Conservation (phyloP, 805 yeast species). For the Lachancea quebecensis region DNA sequence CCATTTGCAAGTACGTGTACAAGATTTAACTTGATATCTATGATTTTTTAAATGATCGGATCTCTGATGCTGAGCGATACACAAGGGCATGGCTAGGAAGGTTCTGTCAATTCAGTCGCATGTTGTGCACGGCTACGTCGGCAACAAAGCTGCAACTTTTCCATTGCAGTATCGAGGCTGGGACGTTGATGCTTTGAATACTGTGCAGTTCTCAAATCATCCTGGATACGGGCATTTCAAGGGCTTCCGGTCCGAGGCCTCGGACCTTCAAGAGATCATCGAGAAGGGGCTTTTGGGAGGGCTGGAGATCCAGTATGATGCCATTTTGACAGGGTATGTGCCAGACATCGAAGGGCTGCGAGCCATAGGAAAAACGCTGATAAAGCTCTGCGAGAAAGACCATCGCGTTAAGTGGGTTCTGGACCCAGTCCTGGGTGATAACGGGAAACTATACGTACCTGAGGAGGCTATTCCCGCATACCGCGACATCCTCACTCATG, state of each 20-base stretch:
- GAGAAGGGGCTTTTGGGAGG: constrained; percentile 49
- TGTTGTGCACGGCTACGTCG: constrained; percentile 94
- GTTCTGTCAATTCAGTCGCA: constrained; percentile 72
- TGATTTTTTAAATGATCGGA: background rate
- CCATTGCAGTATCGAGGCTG: constrained; percentile 83
- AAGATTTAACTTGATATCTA: background rate
- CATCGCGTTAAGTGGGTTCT: constrained; percentile 49
- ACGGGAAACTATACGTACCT: constrained; percentile 72
- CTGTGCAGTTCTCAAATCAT: constrained; percentile 85
- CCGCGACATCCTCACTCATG: constrained; percentile 38
- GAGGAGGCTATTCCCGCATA: constrained; percentile 48
- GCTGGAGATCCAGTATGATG: constrained; percentile 46
- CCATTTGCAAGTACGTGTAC: background rate
- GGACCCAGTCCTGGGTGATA: constrained; percentile 92
- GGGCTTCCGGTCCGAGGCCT: constrained; percentile 47
- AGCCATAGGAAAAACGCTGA: constrained; percentile 41
- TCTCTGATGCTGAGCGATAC: background rate
- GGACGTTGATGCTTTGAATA: constrained; percentile 88
- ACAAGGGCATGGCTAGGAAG: constrained; percentile 10
- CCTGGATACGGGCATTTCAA: constrained; percentile 74
- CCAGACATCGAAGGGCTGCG: constrained; percentile 54
- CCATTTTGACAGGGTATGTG: constrained; percentile 72
- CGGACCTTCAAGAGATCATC: constrained; percentile 40
- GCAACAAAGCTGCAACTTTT: constrained; percentile 84
- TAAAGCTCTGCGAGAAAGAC: constrained; percentile 24